Percentiles rank a stretch among this genome's conserved stretches.
These are phyloP conservation scores for Aspergillus tanneri DNA, from an alignment of 2,329 filamentous ascomycete species.

Conservation along the genomic window DNA sequence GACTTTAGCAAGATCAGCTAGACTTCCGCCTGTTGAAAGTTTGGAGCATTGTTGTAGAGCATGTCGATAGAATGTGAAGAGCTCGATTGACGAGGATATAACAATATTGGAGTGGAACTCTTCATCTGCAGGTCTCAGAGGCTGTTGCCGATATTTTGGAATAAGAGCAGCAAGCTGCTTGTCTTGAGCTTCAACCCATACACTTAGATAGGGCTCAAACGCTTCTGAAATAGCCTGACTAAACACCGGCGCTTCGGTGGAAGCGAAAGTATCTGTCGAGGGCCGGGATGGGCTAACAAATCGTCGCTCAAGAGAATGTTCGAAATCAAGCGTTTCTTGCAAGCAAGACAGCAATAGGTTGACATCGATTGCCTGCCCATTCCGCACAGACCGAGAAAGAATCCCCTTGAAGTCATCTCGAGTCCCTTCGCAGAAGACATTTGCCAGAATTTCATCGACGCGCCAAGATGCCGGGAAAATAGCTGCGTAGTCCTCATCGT, in stretches of 20 bases:
- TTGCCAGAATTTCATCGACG: slow-evolving; percentile 84
- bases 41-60: slow-evolving; percentile 94
- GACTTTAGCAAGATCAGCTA: slow-evolving; percentile 80
- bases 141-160: slow-evolving; percentile 81
- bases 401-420: slow-evolving; percentile 94
- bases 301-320: slow-evolving; percentile 81
- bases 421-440: slow-evolving; percentile 92
- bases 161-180: slow-evolving; percentile 80
- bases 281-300: slow-evolving; percentile 70
- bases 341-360: slow-evolving; percentile 83
- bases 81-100: slow-evolving; percentile 88
- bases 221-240: slow-evolving; percentile 91
- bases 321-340: slow-evolving; percentile 95
- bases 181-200: slow-evolving; percentile 97
- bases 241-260: slow-evolving; percentile 74
- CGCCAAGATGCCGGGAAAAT: slow-evolving; percentile 89
- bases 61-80: slow-evolving; percentile 95
- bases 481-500: slow-evolving; percentile 85
- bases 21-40: slow-evolving; percentile 81
- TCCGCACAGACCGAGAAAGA: slow-evolving; percentile 80
- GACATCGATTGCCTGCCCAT: slow-evolving; percentile 79
- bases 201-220: slow-evolving; percentile 92
- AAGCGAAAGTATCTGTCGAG: slow-evolving; percentile 87
- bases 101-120: slow-evolving; percentile 90
- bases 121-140: slow-evolving; percentile 77